A percentile compares a stretch with the other conserved stretches of the same genome.
These are phyloP conservation scores for Clonostachys solani DNA, from an alignment of 2,329 filamentous ascomycete species.

Conservation along the genomic window DNA sequence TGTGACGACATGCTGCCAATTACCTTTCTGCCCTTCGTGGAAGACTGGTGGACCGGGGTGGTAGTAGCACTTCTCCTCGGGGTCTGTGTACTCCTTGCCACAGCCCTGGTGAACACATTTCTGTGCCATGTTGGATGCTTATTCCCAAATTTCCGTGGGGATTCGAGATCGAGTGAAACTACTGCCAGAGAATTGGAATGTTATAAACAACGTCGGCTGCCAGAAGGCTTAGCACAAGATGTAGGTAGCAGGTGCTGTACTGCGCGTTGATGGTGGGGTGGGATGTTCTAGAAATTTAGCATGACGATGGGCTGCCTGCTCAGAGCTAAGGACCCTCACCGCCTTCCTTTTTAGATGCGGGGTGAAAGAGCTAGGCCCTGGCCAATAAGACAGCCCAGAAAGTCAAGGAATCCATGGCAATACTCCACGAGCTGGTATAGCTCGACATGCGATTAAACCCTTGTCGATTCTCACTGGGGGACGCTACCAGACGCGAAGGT, in stretches of 20 bases:
- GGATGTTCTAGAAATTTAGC: slow-evolving; percentile 33
- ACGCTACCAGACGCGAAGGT: too few relatives aligned
- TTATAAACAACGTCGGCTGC: too few relatives aligned
- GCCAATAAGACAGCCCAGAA: too few relatives aligned
- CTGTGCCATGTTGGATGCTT: slow-evolving; percentile 50
- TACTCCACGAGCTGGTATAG: too few relatives aligned
- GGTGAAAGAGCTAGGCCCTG: too few relatives aligned
- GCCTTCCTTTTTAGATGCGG: slow-evolving; percentile 21
- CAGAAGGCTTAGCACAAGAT: too few relatives aligned
- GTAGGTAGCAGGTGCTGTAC: too few relatives aligned
- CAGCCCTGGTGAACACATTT: slow-evolving; percentile 98
- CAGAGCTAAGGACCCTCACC: slow-evolving; percentile 15
- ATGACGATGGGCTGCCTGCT: slow-evolving; percentile 1
- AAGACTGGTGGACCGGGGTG: slow-evolving; percentile 93
- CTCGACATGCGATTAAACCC: too few relatives aligned
- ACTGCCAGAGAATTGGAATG: too few relatives aligned
- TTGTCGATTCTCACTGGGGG: too few relatives aligned
- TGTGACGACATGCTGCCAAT: slow-evolving; percentile 4
- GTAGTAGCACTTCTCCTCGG: slow-evolving; percentile 81
- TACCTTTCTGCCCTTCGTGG: slow-evolving; percentile 98
- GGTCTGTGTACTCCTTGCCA: slow-evolving; percentile 79
- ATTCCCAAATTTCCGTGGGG: not conserved
- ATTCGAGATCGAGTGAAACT: too few relatives aligned
- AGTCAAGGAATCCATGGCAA: too few relatives aligned
- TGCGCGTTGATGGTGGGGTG: slow-evolving; percentile 17